Percentiles rank a stretch among this genome's conserved stretches.
Evolutionary conservation across 78 protist genomes (phyloP).

Genomic region (slime mould (Dictyostelium discoideum)): dicty_2.7 NC_007090.3:3556001-3556500

Average conservation of each 20-base stretch:
- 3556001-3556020: constrained; percentile 89
- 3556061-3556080: constrained; percentile 85
- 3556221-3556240: constrained; percentile 87
- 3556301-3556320: constrained; percentile 24
- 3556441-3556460: constrained; percentile 95
- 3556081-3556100: constrained; percentile 30
- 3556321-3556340: constrained; percentile 74
- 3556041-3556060: constrained; percentile 81
- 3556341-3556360: constrained; percentile 88
- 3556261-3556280: constrained; percentile 47
- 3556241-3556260: constrained; percentile 76
- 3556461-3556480: constrained; percentile 93
- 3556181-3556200: constrained; percentile 93
- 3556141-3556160: constrained; percentile 85
- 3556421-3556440: constrained; percentile 92
- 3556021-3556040: constrained; percentile 94
- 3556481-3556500: constrained; percentile 93
- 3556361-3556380: constrained; percentile 91
- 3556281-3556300: constrained; percentile 49
- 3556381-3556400: constrained; percentile 85
- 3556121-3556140: constrained; percentile 85
- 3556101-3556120: constrained; percentile 81
- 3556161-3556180: constrained; percentile 82
- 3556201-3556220: constrained; percentile 84
- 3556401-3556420: constrained; percentile 79